Evolutionary conservation across 1,284 basidiomycete species (phyloP).

Genomic region (Spongiforma sp.): DNA sequence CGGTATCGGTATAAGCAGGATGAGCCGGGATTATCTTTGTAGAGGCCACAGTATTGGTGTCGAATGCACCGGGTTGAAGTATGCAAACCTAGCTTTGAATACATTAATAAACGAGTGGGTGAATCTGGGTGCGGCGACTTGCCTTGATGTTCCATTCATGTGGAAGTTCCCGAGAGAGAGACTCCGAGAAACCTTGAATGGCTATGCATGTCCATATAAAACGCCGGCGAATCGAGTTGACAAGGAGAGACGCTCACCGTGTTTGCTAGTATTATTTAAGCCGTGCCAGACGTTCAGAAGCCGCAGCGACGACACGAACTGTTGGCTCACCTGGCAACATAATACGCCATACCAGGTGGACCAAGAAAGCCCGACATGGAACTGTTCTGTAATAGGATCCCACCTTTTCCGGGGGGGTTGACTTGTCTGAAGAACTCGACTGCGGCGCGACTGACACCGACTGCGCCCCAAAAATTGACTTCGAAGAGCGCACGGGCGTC

Average conservation of each 20-base stretch:
- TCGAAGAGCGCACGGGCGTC: constrained; percentile 22
- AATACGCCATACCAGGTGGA: constrained; percentile 11
- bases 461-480: constrained; percentile 22
- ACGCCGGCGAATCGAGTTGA: background rate
- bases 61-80: constrained; percentile 23
- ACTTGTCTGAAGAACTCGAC: constrained; percentile 24
- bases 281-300: too few species aligned
- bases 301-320: too few species aligned
- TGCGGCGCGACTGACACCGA: background rate
- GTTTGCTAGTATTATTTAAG: constrained; percentile 14
- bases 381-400: constrained; percentile 21
- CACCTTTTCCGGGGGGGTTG: constrained; percentile 16
- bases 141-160: constrained; percentile 29
- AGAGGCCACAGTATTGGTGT: background rate
- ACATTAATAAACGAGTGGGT: background rate
- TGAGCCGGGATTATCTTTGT: constrained; percentile 10
- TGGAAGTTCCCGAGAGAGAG: constrained; percentile 14
- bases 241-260: constrained; percentile 15
- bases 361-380: constrained; percentile 15
- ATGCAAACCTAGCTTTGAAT: constrained; percentile 18
- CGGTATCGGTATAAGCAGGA: constrained; percentile 19
- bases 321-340: constrained; percentile 12
- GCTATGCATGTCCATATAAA: constrained; percentile 3
- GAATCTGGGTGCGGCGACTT: background rate
- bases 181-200: constrained; percentile 24